Evolutionary conservation across 805 yeast species (phyloP).

Genomic region (Kurtzmaniella fragi): DNA sequence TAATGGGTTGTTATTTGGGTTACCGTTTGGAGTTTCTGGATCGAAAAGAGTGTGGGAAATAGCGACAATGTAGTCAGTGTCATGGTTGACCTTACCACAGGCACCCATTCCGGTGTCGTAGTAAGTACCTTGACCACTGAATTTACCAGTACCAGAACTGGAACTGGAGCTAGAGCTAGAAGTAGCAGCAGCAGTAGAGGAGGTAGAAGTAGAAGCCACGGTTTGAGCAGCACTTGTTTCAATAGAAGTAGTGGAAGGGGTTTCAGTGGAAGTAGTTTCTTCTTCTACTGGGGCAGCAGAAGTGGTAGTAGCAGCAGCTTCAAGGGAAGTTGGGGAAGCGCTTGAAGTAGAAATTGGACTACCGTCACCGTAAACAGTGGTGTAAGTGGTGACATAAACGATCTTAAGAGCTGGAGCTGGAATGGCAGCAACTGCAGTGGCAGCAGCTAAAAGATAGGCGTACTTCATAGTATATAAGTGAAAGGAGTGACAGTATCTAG

Average conservation of each 20-base stretch:
- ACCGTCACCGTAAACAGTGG: constrained; percentile 11
- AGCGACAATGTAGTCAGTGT: constrained; percentile 50
- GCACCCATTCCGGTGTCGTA: constrained; percentile 47
- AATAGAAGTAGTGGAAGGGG: constrained; percentile 6
- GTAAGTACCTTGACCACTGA: constrained; percentile 46
- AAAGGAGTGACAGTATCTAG: constrained; percentile 3
- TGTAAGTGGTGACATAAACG: constrained; percentile 18
- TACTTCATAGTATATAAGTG: constrained; percentile 10
- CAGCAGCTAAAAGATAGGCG: constrained; percentile 12
- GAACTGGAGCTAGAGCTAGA: constrained; percentile 13
- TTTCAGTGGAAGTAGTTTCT: constrained; percentile 5
- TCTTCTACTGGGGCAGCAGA: constrained; percentile 1
- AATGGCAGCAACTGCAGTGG: constrained; percentile 12
- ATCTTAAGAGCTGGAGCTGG: constrained; percentile 25
- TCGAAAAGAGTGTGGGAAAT: constrained; percentile 40
- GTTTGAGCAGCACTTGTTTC: constrained; percentile 2
- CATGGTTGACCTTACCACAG: constrained; percentile 46
- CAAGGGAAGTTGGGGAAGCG: constrained; percentile 9
- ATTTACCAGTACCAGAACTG: constrained; percentile 10
- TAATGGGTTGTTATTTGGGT: constrained; percentile 42
- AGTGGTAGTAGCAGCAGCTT: constrained; percentile 7
- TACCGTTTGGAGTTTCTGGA: constrained; percentile 22
- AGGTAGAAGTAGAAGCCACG: constrained; percentile 6
- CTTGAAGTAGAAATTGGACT: constrained; percentile 8
- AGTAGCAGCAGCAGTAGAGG: constrained; percentile 6